phyloP scores from a whole-genome alignment of 148 eudicot species.

The Vaccinium vitisidaea region DNA sequence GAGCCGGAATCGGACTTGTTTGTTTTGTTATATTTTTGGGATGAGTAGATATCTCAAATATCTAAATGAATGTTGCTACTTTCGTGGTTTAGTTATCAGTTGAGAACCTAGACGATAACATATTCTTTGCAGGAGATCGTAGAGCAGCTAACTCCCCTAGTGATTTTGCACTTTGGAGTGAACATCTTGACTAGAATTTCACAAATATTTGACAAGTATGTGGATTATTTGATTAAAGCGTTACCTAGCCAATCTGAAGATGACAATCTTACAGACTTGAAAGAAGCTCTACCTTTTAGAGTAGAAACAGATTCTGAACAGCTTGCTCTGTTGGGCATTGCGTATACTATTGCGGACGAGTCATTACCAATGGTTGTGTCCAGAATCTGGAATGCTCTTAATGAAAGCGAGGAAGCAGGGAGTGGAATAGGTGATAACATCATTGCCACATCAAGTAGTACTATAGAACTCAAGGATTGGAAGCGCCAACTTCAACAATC shows the following conservation, averaged over 20 bases:
- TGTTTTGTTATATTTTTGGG: neutral
- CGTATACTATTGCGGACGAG: constrained; percentile 84
- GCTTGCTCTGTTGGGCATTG: constrained; percentile 85
- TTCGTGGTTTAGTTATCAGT: neutral
- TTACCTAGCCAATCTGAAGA: constrained; percentile 85
- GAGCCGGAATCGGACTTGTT: neutral
- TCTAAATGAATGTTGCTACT: neutral
- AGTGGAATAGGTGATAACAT: constrained; percentile 39
- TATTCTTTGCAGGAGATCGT: constrained; percentile 63
- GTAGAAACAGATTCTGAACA: constrained; percentile 96
- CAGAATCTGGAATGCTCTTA: constrained; percentile 61
- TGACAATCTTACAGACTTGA: constrained; percentile 73
- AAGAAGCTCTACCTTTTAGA: constrained; percentile 72
- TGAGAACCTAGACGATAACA: neutral
- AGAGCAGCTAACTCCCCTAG: constrained; percentile 69
- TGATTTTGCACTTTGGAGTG: constrained; percentile 77
- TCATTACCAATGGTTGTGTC: constrained; percentile 86
- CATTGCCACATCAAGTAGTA: constrained; percentile 38
- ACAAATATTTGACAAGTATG: constrained; percentile 79
- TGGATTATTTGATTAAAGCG: constrained; percentile 78
- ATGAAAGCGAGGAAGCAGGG: constrained; percentile 61
- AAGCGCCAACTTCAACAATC: constrained; percentile 90
- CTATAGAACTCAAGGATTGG: constrained; percentile 86
- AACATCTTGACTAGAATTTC: constrained; percentile 65
- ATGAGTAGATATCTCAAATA: neutral